These are phyloP conservation scores for Candida sp. DNA, from an alignment of 1,139 yeast genomes.

Conservation along the genomic window DNA sequence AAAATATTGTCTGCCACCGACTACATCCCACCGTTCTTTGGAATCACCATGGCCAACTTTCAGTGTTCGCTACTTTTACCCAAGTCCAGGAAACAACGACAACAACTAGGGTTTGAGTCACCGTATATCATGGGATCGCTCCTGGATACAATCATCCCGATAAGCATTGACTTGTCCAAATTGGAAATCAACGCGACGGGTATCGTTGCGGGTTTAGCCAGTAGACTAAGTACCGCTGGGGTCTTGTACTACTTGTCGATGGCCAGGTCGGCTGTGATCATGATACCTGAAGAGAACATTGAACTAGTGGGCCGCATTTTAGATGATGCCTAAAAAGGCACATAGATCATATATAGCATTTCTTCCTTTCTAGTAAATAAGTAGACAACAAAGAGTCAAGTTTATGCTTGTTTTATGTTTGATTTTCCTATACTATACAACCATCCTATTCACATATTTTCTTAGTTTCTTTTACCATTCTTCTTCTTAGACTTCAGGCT, in stretches of 20 bases:
- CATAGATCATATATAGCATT: not conserved
- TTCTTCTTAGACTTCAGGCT: slow-evolving; percentile 60
- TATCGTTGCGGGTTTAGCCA: slow-evolving; percentile 70
- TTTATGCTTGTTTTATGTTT: not conserved
- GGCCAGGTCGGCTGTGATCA: slow-evolving; percentile 63
- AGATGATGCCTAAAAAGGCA: not conserved
- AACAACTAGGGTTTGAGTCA: slow-evolving; percentile 44
- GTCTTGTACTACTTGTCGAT: slow-evolving; percentile 63
- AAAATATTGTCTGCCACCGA: slow-evolving; percentile 27
- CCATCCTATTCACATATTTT: not conserved
- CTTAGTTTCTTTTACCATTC: slow-evolving; percentile 15
- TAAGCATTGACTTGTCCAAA: slow-evolving; percentile 56
- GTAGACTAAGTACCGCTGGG: slow-evolving; percentile 43
- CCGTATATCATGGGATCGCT: slow-evolving; percentile 57
- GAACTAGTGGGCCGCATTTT: slow-evolving; percentile 24
- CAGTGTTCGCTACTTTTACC: slow-evolving; percentile 63
- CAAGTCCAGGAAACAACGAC: slow-evolving; percentile 37
- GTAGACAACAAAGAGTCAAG: too few species aligned
- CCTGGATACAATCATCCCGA: slow-evolving; percentile 61
- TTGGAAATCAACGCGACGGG: slow-evolving; percentile 69
- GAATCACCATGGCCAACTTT: slow-evolving; percentile 58
- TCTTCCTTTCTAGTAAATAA: not conserved
- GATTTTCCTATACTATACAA: not conserved
- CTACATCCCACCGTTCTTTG: slow-evolving; percentile 54
- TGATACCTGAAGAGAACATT: slow-evolving; percentile 60